Base-by-base conservation (phyloP, 169 alveolate genomes). In the Cyclospora cayetanensis region DNA sequence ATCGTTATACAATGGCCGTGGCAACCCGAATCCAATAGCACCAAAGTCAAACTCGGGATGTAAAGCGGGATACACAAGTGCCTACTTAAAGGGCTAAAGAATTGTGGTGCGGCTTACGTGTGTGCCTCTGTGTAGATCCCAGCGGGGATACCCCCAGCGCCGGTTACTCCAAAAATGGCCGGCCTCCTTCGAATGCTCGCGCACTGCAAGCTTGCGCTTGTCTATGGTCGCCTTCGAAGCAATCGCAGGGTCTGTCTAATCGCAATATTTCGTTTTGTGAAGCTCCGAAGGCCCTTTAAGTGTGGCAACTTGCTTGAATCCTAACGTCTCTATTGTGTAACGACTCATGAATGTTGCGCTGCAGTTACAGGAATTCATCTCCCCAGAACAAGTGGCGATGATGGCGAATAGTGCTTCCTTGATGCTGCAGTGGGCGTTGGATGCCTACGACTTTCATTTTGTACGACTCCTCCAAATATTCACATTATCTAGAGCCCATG, bases 401-500 rank as follows among this genome's bases (percentile, higher is more conserved):
- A 79, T 79, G 88, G 70, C 88, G 34, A 79, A 79, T 37, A 53
- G 53, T 50, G 68, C 88, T 3, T 79, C 65, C 22, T 25, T 79
- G 35, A 79, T 79, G 88, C 87, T 87, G 37, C 92, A 87, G 65
- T 87, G 92, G 92, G 92, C 92, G 5, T 39, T 87, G 46, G 92
- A 87, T n/a, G 92, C 92, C 15, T 87, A 87, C 86, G 92, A 87
- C 37, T 87, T 87, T 25, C 79, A 50, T 15, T 72, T 87, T 74
- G 92, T 87, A 53, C 39, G 92, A 7, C 9, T 74, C 65, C 74
- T 5, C 20, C 70, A 46, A 27, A 76, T 18, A 18, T 46, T 5
- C 9, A 0, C 27, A 41, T 20, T 39, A 20, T 7, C 55, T 34
- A 2, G 41, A 4, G 63, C 66, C 37, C 1, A 1, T n/a, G n/a